Evolutionary conservation across 2,329 filamentous ascomycete species (phyloP).

Genomic region (Penicillium sp.): DNA sequence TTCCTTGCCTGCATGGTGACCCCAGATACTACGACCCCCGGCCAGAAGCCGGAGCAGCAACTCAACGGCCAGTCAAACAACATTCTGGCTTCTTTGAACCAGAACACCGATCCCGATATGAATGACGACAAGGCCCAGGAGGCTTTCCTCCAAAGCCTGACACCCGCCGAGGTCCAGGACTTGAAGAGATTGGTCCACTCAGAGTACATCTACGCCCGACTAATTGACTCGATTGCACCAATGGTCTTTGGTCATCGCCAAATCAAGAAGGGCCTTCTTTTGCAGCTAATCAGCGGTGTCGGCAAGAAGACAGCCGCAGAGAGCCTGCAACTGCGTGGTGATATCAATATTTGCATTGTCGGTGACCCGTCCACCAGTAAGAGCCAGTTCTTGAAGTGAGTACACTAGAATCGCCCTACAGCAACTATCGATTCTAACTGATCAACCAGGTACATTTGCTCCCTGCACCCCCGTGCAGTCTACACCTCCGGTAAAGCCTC

Average conservation of each 20-base stretch:
- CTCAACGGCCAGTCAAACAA: slow-evolving; percentile 74
- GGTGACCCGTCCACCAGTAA: slow-evolving; percentile 97
- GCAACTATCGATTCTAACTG: not conserved
- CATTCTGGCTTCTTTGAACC: slow-evolving; percentile 79
- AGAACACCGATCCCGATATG: slow-evolving; percentile 66
- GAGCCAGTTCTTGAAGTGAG: slow-evolving; percentile 87
- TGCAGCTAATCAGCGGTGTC: slow-evolving; percentile 95
- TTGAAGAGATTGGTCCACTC: slow-evolving; percentile 90
- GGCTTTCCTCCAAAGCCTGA: slow-evolving; percentile 82
- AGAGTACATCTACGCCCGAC: slow-evolving; percentile 87
- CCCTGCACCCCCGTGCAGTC: slow-evolving; percentile 90
- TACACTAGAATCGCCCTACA: not conserved
- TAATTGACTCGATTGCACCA: slow-evolving; percentile 91
- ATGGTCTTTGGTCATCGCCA: slow-evolving; percentile 98
- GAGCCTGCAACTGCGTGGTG: slow-evolving; percentile 91
- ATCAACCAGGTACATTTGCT: slow-evolving; percentile 72
- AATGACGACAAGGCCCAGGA: slow-evolving; percentile 83
- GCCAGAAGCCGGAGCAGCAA: slow-evolving; percentile 68
- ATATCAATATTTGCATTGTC: slow-evolving; percentile 98
- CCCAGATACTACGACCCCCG: slow-evolving; percentile 78
- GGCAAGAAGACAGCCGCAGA: slow-evolving; percentile 80
- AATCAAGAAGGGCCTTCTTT: slow-evolving; percentile 91
- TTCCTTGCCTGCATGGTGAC: slow-evolving; percentile 96
- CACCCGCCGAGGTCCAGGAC: slow-evolving; percentile 83
- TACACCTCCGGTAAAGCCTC: slow-evolving; percentile 98